Base-by-base conservation (phyloP, 208 protist genomes). In the Leishmania major region DNA sequence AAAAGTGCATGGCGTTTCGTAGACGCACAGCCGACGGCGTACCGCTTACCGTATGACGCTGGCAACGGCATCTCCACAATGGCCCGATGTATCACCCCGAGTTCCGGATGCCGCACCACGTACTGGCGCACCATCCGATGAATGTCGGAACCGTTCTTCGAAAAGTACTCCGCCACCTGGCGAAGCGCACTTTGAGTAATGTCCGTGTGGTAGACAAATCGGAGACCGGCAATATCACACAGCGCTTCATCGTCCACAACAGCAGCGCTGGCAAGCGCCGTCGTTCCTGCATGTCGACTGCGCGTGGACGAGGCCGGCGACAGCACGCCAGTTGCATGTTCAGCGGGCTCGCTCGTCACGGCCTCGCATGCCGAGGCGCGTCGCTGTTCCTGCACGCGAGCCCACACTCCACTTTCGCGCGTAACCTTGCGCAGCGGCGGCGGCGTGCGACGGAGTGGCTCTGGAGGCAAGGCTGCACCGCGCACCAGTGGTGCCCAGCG, bases 391-490 rank as follows among this genome's bases (percentile, higher is more conserved):
- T 91, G 84, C 19, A 96, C 77, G 7, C 77, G 49, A 6, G 89
- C 85, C 92, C 94, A 96, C 60, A 93, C 55, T n/a, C 74, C 83
- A 51, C 91, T 95, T 8, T 83, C 47, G 13, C 35, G 10, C 47
- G 90, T 83, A 79, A 92, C 92, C 60, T 94, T 93, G 17, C 92
- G 94, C n/a, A 97, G 77, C 31, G 94, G 94, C 22, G 94, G 92
- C n/a, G 94, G 92, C 19, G 89, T n/a, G 51, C 47, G 74, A 59
- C n/a, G 43, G 19, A 82, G 76, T 19, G 67, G 45, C 28, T 67
- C 31, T 2, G 89, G 90, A 5, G 85, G 76, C 72, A 82, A 53
- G 57, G 80, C 40, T n/a, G 82, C 77, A 59, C 75, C 80, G 13
- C 77, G 57, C 45, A 51, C 72, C 31, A 86, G 37, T 64, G 93